Evolutionary conservation across 2,329 filamentous ascomycete genomes (phyloP), one percentile per base, ranked within the genome.

Genomic region (Canariomyces notabilis): DNA sequence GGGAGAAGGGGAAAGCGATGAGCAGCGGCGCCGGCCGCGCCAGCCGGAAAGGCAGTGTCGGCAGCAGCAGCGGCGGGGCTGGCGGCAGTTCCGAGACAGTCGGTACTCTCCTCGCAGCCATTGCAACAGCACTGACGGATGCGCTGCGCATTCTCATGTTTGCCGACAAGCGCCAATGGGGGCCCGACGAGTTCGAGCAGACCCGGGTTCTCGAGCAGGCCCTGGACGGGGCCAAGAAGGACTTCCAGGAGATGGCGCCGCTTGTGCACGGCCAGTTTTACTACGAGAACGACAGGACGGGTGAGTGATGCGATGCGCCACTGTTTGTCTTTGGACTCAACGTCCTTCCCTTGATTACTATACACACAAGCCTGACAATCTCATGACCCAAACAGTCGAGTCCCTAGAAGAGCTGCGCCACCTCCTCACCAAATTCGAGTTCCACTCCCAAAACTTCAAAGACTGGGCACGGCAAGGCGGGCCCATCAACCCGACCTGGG

Each of bases 101-200:
- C 59, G 78, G 78, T 58, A 71, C 72, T 54, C 69, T 80, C 59
- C 73, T 81, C 61, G 76, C 76, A 59, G 68, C 68, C 64, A 78
- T 80, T 62, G 78, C 77, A 56, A 74, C 69, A 51, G 67, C 72
- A 42, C 61, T 80, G 56, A 69, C 68, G 58, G 74, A 79, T 53
- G 71, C 69, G 48, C 63, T 79, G 55, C 75, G 75, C 58, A 73
- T 74, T 54, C 65, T 81, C 58, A 69, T 69, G 64, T 70, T 77
- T 54, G 72, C 76, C 56, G 77, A 81, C 62, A 80, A 79, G 64
- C 70, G 71, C 36, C 72, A 74, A 51, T 81, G 78, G 78, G 75
- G 72, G 0, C 65, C 69, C 18, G 76, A 80, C 67, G 77, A 81
- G 65, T 73, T 77, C 59, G 77, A 80, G 58, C 78, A 81, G 65